Evolutionary conservation across 129 eudicot species (phyloP), one percentile per base, ranked within the genome.

Genomic region (Centrapalus pauciflorus): DNA sequence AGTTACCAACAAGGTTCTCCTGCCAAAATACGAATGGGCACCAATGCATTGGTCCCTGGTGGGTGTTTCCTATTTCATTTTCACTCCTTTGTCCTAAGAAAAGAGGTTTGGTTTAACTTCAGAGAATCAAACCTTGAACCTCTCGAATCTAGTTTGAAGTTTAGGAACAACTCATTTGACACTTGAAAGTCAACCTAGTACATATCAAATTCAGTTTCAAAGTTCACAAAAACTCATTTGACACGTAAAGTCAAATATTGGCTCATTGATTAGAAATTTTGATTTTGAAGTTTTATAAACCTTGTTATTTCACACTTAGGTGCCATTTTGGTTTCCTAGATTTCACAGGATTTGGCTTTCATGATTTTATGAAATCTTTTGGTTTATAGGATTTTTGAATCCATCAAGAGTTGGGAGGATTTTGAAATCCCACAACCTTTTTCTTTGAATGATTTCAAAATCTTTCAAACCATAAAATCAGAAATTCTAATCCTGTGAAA

Each of bases 41-140:
- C 95, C 27, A 94, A 94, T 27, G 99, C 85, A 72, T 73, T 94
- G 70, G 94, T 94, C 55, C 99, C 99, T 74, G 99, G 99, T 94
- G 21, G 45, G 51, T 40, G 32, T 45, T 52, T n/a, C 19, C 17
- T 61, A n/a, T 33, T 60, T 37, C 52, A 20, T 35, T 35, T 37
- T 61, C 49, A 25, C 17, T 34, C 13, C 6, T 13, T 19, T 26
- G 12, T 38, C 21, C 45, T n/a, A 29, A 30, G 5, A 30, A 17
- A 19, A 7, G 29, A 35, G 10, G 56, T 30, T 70, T 14, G 49
- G 24, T 70, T 70, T 43, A 50, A 19, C 45, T 11, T 60, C 69
- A 21, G 3, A 33, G 21, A 71, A 62, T 58, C 35, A 30, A 28
- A 24, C 34, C 19, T 25, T 35, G 8, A 12, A 9, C 27, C 56